Evolutionary conservation across 371 early-diverging fungal genomes (phyloP).

Genomic region (Mortierella sp.): DNA sequence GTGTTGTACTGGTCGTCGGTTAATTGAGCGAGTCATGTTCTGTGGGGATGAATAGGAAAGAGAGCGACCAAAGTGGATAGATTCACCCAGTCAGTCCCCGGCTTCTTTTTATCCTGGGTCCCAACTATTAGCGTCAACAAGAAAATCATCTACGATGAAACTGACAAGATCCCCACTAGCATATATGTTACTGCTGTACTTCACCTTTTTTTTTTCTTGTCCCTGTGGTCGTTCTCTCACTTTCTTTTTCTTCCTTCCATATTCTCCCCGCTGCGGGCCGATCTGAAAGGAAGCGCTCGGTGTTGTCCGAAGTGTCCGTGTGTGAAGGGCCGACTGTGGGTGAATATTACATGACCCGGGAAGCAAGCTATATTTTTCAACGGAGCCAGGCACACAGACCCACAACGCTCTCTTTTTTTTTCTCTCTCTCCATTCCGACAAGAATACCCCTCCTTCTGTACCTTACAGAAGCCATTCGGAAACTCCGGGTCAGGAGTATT

Average conservation of each 20-base stretch:
- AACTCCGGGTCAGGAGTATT: background rate
- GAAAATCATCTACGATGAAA: background rate
- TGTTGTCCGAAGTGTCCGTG: background rate
- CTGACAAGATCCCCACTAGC: background rate
- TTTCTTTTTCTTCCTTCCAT: background rate
- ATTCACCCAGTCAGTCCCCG: constrained; percentile 8
- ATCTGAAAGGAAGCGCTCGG: constrained; percentile 10
- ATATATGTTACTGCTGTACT: background rate
- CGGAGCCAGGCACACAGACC: background rate
- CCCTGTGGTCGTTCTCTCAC: background rate
- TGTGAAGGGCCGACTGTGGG: background rate
- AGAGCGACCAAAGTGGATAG: background rate
- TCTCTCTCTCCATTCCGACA: background rate
- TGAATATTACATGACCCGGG: background rate
- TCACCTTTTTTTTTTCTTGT: background rate
- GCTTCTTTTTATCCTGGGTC: constrained; percentile 15
- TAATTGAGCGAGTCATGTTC: background rate
- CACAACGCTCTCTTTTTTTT: background rate
- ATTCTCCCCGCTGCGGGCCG: constrained; percentile 11
- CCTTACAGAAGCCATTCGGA: background rate
- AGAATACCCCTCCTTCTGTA: background rate
- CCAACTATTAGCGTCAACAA: background rate
- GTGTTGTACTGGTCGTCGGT: background rate
- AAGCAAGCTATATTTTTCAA: background rate
- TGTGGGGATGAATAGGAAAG: background rate